These are phyloP conservation scores for Coemansia sp. DNA, from an alignment of 192 early-diverging fungal species.

Conservation along the genomic window DNA sequence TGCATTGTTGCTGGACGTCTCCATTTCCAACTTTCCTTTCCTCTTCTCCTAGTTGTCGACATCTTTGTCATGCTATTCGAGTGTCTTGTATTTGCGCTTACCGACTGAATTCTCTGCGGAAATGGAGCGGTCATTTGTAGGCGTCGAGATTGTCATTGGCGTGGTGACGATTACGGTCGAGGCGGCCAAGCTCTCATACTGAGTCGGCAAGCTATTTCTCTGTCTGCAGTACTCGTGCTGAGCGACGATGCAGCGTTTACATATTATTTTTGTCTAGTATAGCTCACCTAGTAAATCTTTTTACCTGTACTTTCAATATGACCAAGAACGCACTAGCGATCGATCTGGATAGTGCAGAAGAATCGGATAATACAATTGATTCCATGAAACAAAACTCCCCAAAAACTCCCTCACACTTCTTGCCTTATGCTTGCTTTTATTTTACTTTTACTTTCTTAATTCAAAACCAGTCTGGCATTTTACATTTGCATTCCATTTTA, in stretches of 20 bases:
- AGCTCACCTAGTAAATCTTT: background rate
- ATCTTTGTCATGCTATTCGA: conserved; percentile 51
- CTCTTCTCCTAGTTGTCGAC: conserved; percentile 36
- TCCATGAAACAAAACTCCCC: no score
- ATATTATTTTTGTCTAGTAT: background rate
- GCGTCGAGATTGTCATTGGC: conserved; percentile 74
- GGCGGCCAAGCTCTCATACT: conserved; percentile 52
- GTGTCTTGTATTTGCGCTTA: conserved; percentile 48
- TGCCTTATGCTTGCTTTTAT: no score
- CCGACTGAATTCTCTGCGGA: conserved; percentile 23
- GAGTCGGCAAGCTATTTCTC: background rate
- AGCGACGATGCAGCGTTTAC: background rate
- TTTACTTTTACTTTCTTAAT: no score
- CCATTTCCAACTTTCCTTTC: conserved; percentile 4
- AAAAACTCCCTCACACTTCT: no score
- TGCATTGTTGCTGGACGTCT: conserved; percentile 3
- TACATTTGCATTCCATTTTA: conserved; percentile 4
- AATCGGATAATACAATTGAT: no score
- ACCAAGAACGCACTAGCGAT: no score
- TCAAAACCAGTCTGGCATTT: background rate
- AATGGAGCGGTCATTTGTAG: conserved; percentile 20
- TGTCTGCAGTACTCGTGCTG: background rate
- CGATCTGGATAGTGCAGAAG: no score
- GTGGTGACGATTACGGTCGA: conserved; percentile 75
- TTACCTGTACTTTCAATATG: background rate